A percentile compares a stretch with the other conserved stretches of the same genome.
These are phyloP conservation scores for Russula sp. DNA, from an alignment of 768 basidiomycete species.

Conservation along the genomic window DNA sequence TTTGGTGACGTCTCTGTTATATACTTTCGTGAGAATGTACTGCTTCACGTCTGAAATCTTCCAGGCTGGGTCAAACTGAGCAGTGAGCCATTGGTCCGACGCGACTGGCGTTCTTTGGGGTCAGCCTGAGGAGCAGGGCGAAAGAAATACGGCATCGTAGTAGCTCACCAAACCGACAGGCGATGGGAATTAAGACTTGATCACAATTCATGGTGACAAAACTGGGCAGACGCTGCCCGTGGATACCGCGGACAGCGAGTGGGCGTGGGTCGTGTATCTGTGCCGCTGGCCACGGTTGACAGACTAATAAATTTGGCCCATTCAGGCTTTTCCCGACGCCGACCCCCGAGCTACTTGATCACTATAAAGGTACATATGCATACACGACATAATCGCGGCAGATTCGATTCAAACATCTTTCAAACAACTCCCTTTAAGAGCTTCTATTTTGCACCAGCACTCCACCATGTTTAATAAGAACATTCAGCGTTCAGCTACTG, in stretches of 20 bases:
- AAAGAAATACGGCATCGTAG: background rate
- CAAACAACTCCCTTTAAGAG: background rate
- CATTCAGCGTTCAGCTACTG: too few relatives aligned
- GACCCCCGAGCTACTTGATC: too few relatives aligned
- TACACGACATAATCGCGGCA: too few relatives aligned
- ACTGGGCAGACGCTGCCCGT: background rate
- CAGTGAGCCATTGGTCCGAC: slow-evolving; percentile 73
- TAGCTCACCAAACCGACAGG: slow-evolving; percentile 50
- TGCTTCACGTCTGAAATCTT: slow-evolving; percentile 57
- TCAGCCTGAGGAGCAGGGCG: background rate
- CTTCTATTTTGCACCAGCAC: background rate
- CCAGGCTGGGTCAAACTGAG: slow-evolving; percentile 54
- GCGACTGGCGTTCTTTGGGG: slow-evolving; percentile 35
- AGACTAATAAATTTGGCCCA: background rate
- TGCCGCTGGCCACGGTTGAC: background rate
- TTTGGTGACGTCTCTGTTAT: slow-evolving; percentile 26
- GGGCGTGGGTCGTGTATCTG: too few relatives aligned
- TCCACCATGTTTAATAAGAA: background rate
- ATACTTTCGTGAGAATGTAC: slow-evolving; percentile 53
- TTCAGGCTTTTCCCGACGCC: background rate
- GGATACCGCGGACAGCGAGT: background rate
- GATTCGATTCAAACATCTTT: background rate
- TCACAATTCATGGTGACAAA: slow-evolving; percentile 4
- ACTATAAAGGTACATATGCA: too few relatives aligned
- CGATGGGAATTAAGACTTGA: slow-evolving; percentile 33